These are phyloP conservation scores for Ophiostoma perfectum DNA, from an alignment of 2,329 filamentous ascomycete genomes.

Conservation along the genomic window DNA sequence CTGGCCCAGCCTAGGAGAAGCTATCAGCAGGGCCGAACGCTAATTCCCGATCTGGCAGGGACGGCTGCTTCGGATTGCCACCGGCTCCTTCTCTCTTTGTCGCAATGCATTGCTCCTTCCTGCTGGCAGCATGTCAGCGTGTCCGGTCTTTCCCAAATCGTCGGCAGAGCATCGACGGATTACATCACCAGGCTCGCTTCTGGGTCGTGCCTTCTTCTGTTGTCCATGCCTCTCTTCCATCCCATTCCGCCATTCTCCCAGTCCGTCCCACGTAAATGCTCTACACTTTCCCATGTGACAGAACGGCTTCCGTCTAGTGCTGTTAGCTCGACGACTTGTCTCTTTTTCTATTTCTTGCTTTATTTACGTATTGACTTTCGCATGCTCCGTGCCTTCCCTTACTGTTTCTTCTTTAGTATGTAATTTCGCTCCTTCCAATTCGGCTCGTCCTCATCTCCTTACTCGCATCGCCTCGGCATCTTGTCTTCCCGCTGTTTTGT, in stretches of 20 bases:
- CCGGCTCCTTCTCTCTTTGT: background rate
- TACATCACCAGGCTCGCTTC: background rate
- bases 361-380: background rate
- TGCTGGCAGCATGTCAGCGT: conserved; percentile 2
- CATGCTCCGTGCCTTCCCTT: background rate
- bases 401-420: background rate
- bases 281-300: background rate
- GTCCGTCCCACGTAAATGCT: background rate
- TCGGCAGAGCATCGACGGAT: background rate
- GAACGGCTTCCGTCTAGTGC: background rate
- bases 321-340: background rate
- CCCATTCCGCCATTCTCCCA: background rate
- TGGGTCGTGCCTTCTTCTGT: background rate
- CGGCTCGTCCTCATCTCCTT: background rate
- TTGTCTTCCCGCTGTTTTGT: background rate
- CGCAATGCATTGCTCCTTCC: background rate
- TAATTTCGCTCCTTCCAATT: conserved; percentile 1
- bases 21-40: background rate
- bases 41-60: background rate
- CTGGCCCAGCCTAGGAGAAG: background rate
- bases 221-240: background rate
- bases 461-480: background rate
- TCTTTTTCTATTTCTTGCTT: conserved; percentile 1
- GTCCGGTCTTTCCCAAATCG: background rate
- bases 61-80: conserved; percentile 1